Conservation (phyloP, 257 asterid genomes). For the Solanum ahanhuiri region DNA sequence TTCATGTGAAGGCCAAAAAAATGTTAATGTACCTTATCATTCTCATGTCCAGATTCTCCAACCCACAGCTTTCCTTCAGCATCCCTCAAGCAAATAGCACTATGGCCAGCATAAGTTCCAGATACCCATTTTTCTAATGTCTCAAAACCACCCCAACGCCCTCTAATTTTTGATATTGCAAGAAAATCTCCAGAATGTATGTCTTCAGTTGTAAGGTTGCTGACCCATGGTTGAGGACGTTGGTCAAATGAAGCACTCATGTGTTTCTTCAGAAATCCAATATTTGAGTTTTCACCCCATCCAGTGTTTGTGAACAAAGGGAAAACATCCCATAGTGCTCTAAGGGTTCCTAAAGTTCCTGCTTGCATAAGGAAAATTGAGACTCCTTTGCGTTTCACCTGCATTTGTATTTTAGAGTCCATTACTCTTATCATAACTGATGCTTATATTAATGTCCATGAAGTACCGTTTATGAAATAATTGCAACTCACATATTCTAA, state of each 20-base stretch:
- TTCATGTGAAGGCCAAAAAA: background rate
- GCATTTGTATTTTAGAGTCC: background rate
- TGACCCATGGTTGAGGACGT: constrained; percentile 83
- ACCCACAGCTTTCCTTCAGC: constrained; percentile 77
- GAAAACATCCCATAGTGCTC: constrained; percentile 78
- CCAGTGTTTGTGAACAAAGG: constrained; percentile 65
- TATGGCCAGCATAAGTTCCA: constrained; percentile 80
- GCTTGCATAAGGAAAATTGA: constrained; percentile 83
- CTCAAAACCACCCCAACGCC: constrained; percentile 94
- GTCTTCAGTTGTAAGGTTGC: constrained; percentile 42
- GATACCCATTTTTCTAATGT: constrained; percentile 87
- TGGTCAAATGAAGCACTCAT: constrained; percentile 70
- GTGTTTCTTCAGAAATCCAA: constrained; percentile 67
- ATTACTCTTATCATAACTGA: background rate
- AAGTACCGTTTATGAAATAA: background rate
- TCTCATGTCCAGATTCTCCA: constrained; percentile 84
- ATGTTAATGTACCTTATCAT: constrained; percentile 44
- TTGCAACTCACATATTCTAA: constrained; percentile 54
- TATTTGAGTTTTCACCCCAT: constrained; percentile 74
- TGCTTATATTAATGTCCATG: background rate
- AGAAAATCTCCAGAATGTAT: constrained; percentile 83
- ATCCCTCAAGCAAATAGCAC: constrained; percentile 81
- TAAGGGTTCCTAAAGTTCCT: constrained; percentile 65
- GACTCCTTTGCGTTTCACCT: constrained; percentile 68
- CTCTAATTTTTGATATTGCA: constrained; percentile 69